Evolutionary conservation across 306 rosid genomes (phyloP), one percentile per base, ranked within the genome.

Genomic region (Casuarina equisetifolia): DNA sequence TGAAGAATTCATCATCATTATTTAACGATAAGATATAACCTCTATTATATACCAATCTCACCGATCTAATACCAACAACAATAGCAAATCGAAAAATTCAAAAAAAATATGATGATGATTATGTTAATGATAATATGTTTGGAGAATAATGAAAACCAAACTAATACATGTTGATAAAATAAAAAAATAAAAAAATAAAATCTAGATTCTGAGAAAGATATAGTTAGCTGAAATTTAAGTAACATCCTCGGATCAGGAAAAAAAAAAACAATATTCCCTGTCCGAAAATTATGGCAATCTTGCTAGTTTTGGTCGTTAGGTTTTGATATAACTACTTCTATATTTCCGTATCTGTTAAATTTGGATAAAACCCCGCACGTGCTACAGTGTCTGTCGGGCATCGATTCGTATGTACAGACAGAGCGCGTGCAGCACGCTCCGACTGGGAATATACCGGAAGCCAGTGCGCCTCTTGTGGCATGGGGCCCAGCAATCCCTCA

Each of bases 301-400:
- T 73, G 76, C 42, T 76, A 54, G 75, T 76, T 69, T 9, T 63
- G 80, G 79, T 46, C 58, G 84, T 72, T 75, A n/a, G 58, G 45
- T 64, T 1, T 15, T 20, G 61, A 40, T 11, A 32, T 6, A 5
- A 50, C 4, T 36, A 15, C 43, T 43, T 0, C 3, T 48, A 52
- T 48, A 0, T 75, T 70, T 44, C 78, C 55, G 38, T 46, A 13
- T 20, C 67, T 9, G 74, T 54, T 78, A 69, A 55, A 58, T 38
- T 44, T 58, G 84, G 74, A 81, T 64, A 75, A 72, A 12, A 74
- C 36, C 80, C 71, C 54, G 35, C 61, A 74, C 43, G 25, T 42
- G 20, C 44, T 58, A 69, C 81, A 81, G 81, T 38, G 9, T 40
- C 68, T 81, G 85, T 85, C 81, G 20, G 83, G 43, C 5, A 52